Base-by-base conservation (phyloP, 495 filamentous ascomycete species). In the Penicillium argentinense region DNA sequence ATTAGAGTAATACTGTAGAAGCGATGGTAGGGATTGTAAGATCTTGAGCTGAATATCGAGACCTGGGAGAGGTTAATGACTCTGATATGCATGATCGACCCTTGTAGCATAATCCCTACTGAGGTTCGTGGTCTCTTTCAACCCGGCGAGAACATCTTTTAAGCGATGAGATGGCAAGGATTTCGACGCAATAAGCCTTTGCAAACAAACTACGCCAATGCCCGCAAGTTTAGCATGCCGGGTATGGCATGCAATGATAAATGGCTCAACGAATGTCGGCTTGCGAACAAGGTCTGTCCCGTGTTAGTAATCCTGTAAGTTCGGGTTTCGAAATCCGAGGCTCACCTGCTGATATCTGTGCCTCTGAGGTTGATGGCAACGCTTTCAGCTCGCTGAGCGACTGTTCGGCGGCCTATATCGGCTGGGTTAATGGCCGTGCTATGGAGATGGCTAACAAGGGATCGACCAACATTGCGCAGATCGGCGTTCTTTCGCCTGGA, bases 1-100 rank as follows among this genome's bases (percentile, higher is more conserved):
- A 45, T 79, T 78, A 0, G 88, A 83, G 69, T 97, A 97, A 62
- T 93, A 93, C 53, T 97, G 91, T 6, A 97, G 70, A 27, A 98
- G 60, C 1, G 90, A 86, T n/a, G 95, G 93, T 23, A 98, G 71
- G 0, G 91, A 88, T 62, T 98, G 93, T 13, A 98, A 73, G 22
- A 97, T 95, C 68, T 97, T 98, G 39, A 98, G 79, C 57, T 98
- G 93, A 2, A 97, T 85, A 64, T 98, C 95, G 38, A 95, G 79
- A 24, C 85, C 91, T 77, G 67, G 56, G 18, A 56, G 67, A 3
- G n/a, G 42, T 78, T 39, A 76, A 64, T 39, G 49, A 1, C 21
- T 25, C 17, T 11, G 5, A 5, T 26, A 5, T 5, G 5, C 5
- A 3, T 8, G 4, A 13, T 22, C 23, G 41, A 7, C 19, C 3